These are phyloP conservation scores for Xylariaceae sp. DNA, from an alignment of 2,329 filamentous ascomycete genomes.

Conservation along the genomic window DNA sequence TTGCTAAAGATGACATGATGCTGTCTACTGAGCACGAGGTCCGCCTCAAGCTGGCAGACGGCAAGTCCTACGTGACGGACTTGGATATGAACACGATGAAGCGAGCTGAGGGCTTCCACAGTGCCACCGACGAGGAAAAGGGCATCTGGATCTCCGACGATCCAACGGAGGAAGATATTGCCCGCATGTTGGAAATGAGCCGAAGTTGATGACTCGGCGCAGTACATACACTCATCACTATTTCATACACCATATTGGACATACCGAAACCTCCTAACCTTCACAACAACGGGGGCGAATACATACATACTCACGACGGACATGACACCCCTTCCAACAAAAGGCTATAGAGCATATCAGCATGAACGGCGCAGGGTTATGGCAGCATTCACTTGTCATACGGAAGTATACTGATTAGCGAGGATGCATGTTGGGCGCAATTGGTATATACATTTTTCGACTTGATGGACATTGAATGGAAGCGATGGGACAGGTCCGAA, in stretches of 20 bases:
- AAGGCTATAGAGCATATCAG: conserved; percentile 16
- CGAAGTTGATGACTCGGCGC: conserved; percentile 23
- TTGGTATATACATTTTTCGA: conserved; percentile 15
- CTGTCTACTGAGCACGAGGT: conserved; percentile 93
- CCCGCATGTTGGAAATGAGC: conserved; percentile 54
- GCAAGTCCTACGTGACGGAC: conserved; percentile 82
- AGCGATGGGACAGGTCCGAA: conserved; percentile 3
- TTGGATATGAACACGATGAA: conserved; percentile 87
- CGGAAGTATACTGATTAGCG: conserved; percentile 5
- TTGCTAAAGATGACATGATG: conserved; percentile 99
- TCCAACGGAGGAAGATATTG: conserved; percentile 57
- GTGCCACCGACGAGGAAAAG: conserved; percentile 79
- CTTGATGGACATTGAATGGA: neutral
- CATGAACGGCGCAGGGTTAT: conserved; percentile 7
- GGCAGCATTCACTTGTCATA: conserved; percentile 9
- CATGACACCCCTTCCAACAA: conserved; percentile 7
- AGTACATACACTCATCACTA: conserved; percentile 2
- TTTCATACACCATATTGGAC: neutral
- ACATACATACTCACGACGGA: conserved; percentile 12
- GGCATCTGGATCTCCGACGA: conserved; percentile 78
- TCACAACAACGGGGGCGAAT: neutral
- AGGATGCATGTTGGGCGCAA: conserved; percentile 11
- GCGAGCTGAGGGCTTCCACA: conserved; percentile 78
- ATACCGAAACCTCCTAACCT: neutral
- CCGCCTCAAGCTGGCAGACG: conserved; percentile 72